Conservation (phyloP, 805 yeast genomes). For the Kuraishia capsulata region DNA sequence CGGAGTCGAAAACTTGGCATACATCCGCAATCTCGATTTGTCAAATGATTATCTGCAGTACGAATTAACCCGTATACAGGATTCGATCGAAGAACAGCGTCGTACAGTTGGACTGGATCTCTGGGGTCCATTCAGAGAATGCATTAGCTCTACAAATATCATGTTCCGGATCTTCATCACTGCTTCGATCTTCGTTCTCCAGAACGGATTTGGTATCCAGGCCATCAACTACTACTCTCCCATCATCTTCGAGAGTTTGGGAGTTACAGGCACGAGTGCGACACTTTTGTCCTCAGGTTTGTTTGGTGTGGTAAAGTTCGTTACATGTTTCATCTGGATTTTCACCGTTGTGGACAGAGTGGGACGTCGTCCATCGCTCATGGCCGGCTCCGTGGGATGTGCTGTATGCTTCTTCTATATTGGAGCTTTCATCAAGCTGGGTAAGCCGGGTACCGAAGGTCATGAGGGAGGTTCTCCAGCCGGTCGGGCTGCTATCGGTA, state of each 20-base stretch:
- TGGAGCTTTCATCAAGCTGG: constrained; percentile 35
- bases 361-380: constrained; percentile 35
- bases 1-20: constrained; percentile 25
- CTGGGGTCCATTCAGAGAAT: constrained; percentile 27
- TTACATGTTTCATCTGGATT: constrained; percentile 34
- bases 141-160: constrained; percentile 15
- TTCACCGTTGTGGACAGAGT: constrained; percentile 34
- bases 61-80: constrained; percentile 22
- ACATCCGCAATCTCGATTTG: constrained; percentile 26
- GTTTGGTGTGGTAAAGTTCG: constrained; percentile 39
- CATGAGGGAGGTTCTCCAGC: constrained; percentile 18
- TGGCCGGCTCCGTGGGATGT: constrained; percentile 29
- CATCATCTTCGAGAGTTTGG: constrained; percentile 37
- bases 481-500: constrained; percentile 33
- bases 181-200: constrained; percentile 29
- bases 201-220: constrained; percentile 38
- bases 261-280: constrained; percentile 34
- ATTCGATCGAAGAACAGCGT: constrained; percentile 14
- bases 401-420: constrained; percentile 37
- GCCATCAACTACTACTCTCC: constrained; percentile 49
- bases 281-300: constrained; percentile 43
- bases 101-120: constrained; percentile 25
- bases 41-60: constrained; percentile 30
- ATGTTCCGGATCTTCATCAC: constrained; percentile 28
- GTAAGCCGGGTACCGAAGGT: constrained; percentile 20